Conservation (phyloP, 2,329 filamentous ascomycete genomes). For the Colletotrichum sp. region DNA sequence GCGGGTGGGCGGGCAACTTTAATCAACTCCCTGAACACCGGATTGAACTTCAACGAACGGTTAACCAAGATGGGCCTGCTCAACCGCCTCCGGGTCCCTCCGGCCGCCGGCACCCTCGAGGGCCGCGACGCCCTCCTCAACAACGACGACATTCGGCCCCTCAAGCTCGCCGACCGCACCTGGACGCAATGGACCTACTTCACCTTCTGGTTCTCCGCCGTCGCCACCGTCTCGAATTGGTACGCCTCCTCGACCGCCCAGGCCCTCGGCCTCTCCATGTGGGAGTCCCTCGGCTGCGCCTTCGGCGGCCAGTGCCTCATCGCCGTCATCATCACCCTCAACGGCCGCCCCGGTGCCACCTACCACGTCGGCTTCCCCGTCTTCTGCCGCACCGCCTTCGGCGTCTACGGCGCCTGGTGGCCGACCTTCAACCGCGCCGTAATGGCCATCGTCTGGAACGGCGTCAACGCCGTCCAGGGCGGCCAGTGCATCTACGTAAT, state of each 20-base stretch:
- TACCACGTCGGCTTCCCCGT: conserved; percentile 50
- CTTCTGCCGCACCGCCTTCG: conserved; percentile 45
- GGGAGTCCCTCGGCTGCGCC: conserved; percentile 48
- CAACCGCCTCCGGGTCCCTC: conserved; percentile 2
- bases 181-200: conserved; percentile 45
- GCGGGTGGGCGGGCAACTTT: background rate
- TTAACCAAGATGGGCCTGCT: conserved; percentile 7
- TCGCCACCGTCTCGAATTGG: conserved; percentile 41
- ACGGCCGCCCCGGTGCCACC: conserved; percentile 43
- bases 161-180: conserved; percentile 42
- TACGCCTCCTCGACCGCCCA: conserved; percentile 43
- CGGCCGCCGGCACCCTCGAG: conserved; percentile 2
- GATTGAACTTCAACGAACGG: background rate
- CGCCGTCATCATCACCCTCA: conserved; percentile 44
- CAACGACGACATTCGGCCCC: conserved; percentile 45
- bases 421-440: conserved; percentile 47
- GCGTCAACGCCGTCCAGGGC: conserved; percentile 42
- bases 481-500: conserved; percentile 36
- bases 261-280: conserved; percentile 50
- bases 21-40: background rate
- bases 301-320: conserved; percentile 46
- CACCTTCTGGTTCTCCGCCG: conserved; percentile 47
- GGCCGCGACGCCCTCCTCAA: conserved; percentile 36
- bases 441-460: conserved; percentile 51
- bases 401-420: conserved; percentile 49